phyloP scores from a whole-genome alignment of 1,284 basidiomycete species.

The Singerocomus inundabilis region DNA sequence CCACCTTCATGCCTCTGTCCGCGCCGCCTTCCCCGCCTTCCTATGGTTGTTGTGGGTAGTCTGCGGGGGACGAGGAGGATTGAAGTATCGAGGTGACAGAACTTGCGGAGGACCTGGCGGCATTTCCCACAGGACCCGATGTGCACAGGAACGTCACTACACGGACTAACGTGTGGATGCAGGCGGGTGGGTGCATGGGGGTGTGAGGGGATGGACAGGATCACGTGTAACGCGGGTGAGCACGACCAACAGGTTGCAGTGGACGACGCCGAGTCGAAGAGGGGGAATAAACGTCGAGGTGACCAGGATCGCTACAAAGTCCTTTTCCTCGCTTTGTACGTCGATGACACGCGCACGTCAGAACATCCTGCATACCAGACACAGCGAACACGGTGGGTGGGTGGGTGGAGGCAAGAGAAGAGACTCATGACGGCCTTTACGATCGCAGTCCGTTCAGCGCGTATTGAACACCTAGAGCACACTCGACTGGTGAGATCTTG shows the following conservation, averaged over 20 bases:
- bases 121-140: constrained; percentile 90
- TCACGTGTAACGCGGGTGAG: no score
- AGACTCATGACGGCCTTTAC: constrained; percentile 79
- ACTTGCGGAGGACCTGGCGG: constrained; percentile 89
- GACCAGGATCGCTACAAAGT: constrained; percentile 73
- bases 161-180: no score
- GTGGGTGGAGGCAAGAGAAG: not conserved
- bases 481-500: no score
- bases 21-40: no score
- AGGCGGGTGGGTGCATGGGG: no score
- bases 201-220: not conserved
- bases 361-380: no score
- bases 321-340: constrained; percentile 75
- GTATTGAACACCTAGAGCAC: constrained; percentile 67
- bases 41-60: constrained; percentile 49
- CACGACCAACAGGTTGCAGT: no score
- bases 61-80: constrained; percentile 71
- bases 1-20: constrained; percentile 30
- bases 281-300: constrained; percentile 43
- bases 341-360: no score
- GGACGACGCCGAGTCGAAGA: no score
- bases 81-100: constrained; percentile 74
- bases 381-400: no score
- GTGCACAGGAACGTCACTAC: constrained; percentile 59
- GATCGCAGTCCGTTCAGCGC: constrained; percentile 86